A percentile compares a stretch with the other conserved stretches of the same genome.
Evolutionary conservation across 345 rosid species (phyloP).

Genomic region (Corymbia maculata): DNA sequence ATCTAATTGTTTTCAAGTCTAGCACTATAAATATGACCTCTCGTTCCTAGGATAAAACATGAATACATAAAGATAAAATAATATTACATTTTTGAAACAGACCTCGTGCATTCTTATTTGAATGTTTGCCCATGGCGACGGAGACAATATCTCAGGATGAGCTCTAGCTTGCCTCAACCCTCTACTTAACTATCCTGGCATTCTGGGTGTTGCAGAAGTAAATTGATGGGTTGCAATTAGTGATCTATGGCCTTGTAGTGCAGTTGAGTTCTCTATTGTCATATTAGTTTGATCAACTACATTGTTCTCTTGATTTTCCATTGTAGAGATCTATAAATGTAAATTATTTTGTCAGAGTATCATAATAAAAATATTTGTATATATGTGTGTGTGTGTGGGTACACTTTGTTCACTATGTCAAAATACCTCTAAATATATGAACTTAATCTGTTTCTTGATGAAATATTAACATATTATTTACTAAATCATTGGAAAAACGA

Average conservation of each 20-base stretch:
- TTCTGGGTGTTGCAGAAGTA: no score
- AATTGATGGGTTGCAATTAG: no score
- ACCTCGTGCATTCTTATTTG: not conserved
- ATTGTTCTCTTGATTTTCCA: not conserved
- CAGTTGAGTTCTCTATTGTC: no score
- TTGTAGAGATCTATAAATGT: not conserved
- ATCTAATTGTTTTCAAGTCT: not conserved
- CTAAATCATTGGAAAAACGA: not conserved
- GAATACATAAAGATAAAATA: not conserved
- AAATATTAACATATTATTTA: no score
- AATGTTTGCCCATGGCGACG: not conserved
- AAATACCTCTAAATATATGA: not conserved
- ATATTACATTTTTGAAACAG: not conserved
- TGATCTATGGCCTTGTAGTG: no score
- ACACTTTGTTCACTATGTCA: no score
- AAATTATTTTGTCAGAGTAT: not conserved
- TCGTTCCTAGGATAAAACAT: not conserved
- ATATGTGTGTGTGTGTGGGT: no score
- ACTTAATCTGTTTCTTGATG: not conserved
- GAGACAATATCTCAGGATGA: no score
- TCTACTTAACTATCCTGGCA: no score
- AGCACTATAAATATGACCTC: not conserved
- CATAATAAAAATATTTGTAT: no score
- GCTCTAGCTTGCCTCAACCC: no score
- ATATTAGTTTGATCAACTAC: accelerated